Base-by-base conservation (phyloP, 768 basidiomycete genomes). In the Royoungia palumana region DNA sequence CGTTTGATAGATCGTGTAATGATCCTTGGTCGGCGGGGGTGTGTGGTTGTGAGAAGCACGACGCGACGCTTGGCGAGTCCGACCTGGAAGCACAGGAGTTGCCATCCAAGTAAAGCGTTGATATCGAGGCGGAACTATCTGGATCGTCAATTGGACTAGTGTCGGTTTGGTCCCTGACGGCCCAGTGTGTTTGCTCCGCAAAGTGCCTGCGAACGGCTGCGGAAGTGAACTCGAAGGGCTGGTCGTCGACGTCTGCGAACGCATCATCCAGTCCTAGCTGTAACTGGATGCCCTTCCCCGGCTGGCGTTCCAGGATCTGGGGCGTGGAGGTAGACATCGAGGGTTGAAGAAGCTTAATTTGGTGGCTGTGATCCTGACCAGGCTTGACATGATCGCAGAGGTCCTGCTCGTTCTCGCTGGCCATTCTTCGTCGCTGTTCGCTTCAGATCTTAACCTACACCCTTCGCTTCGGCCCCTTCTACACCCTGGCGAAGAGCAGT, bases 391-490 rank as follows among this genome's bases (percentile, higher is more conserved):
- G 93, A 89, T 94, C 54, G 85, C 91, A 57, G 94, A 95, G 70
- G 73, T 94, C 47, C 78, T 95, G 38, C 80, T 94, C 49, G 75
- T 94, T 45, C 83, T 96, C 41, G 83, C 88, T 3, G 94, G 93
- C 32, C 92, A 96, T 70, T 75, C 81, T 5, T 94, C 94, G 0
- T 88, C 90, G 2, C 74, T 96, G 44, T 93, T 96, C 68, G 76
- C 81, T 16, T 58, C 68, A 21, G 82, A 80, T 47, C 72, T 81
- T 50, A 70, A 69, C 27, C 62, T 89, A 35, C 77, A 83, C 60
- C 80, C 87, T 5, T 77, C 82, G 0, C 85, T 92, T 59, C 61
- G 66, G 6, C 74, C 82, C 87, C 86, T 54, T 87, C 84, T 1
- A 94, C 85, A 53, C 93, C 90, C 56, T 81, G 79, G 59, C 78